These are phyloP conservation scores for Neurospora sp. DNA, from an alignment of 495 filamentous ascomycete genomes.

Conservation along the genomic window DNA sequence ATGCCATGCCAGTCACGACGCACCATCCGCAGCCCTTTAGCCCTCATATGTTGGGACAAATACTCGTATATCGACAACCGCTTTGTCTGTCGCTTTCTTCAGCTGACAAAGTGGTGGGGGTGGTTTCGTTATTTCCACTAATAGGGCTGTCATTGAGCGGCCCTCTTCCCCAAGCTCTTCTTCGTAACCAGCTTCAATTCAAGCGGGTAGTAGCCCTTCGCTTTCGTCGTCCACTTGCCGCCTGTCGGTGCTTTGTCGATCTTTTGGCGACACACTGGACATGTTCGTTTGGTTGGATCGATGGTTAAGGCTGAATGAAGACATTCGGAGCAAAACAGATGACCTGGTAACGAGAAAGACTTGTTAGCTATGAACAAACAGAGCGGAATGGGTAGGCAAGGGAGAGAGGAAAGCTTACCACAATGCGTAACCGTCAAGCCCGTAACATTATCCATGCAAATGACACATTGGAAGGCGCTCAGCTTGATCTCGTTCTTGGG, in stretches of 20 bases:
- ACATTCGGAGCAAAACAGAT: conserved; percentile 79
- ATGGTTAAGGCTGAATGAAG: conserved; percentile 65
- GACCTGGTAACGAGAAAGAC: conserved; percentile 39
- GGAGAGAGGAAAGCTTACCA: conserved; percentile 45
- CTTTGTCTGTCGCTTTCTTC: background rate
- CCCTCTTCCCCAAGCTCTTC: conserved; percentile 35
- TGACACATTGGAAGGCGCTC: conserved; percentile 58
- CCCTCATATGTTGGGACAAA: background rate
- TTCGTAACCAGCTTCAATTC: conserved; percentile 51
- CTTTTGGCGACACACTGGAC: conserved; percentile 46
- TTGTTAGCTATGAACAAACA: background rate
- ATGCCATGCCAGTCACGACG: background rate
- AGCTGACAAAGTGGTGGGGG: background rate
- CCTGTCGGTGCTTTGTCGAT: conserved; percentile 41
- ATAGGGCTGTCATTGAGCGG: conserved; percentile 2
- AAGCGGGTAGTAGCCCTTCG: conserved; percentile 43
- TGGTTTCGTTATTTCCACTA: background rate
- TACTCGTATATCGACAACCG: background rate
- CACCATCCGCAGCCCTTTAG: background rate
- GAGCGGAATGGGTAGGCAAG: background rate
- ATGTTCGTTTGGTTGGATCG: conserved; percentile 35
- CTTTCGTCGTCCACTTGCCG: conserved; percentile 23
- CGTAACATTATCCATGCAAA: conserved; percentile 73
- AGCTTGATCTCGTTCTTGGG: conserved; percentile 44
- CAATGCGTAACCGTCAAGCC: conserved; percentile 72